Evolutionary conservation across 2,329 filamentous ascomycete species (phyloP).

Genomic region (Scytalidium sp.): DNA sequence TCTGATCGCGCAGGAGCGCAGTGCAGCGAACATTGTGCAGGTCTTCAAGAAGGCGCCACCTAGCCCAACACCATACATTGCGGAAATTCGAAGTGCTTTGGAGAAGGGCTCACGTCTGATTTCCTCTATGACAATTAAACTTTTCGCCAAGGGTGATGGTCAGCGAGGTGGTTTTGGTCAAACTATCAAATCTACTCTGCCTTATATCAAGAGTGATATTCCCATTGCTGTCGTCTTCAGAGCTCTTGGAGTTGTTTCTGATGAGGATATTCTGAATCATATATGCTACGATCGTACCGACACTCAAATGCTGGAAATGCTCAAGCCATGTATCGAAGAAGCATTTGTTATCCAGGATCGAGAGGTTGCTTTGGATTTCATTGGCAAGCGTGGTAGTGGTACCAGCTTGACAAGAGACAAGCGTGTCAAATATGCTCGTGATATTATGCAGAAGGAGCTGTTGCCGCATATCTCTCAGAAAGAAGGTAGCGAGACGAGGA

Average conservation of each 20-base stretch:
- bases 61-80: constrained; percentile 89
- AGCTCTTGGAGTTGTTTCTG: constrained; percentile 91
- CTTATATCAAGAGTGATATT: constrained; percentile 90
- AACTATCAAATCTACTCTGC: constrained; percentile 85
- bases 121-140: constrained; percentile 86
- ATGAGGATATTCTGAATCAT: constrained; percentile 96
- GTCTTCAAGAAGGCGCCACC: constrained; percentile 96
- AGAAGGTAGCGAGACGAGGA: constrained; percentile 91
- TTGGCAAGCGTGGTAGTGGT: constrained; percentile 82
- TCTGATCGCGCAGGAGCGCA: constrained; percentile 94
- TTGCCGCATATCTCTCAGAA: constrained; percentile 94
- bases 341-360: constrained; percentile 94
- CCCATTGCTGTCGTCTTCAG: constrained; percentile 95
- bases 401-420: constrained; percentile 78
- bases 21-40: constrained; percentile 97
- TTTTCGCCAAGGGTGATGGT: constrained; percentile 79
- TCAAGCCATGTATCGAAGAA: constrained; percentile 96
- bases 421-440: constrained; percentile 87
- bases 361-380: constrained; percentile 91
- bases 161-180: constrained; percentile 79
- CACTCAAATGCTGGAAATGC: constrained; percentile 94
- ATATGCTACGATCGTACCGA: constrained; percentile 96
- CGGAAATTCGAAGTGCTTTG: constrained; percentile 92
- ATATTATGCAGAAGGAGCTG: constrained; percentile 96
- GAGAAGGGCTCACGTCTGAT: constrained; percentile 96